phyloP scores from a whole-genome alignment of 768 basidiomycete species.

The Leccinum aurantiacum region DNA sequence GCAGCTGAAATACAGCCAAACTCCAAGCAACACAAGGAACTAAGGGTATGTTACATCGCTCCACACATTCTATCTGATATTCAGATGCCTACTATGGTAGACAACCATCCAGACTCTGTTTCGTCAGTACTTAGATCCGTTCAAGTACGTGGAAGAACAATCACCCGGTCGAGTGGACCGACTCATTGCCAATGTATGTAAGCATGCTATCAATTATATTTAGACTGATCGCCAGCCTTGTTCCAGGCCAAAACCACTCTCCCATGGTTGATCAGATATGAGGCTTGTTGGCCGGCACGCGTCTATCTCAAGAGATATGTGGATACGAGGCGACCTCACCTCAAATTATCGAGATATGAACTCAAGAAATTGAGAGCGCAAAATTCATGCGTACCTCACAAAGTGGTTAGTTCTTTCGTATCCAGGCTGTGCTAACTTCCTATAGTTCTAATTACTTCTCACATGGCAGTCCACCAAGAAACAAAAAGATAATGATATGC shows the following conservation, averaged over 20 bases:
- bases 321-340: constrained; percentile 6
- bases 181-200: constrained; percentile 9
- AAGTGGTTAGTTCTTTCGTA: constrained; percentile 1
- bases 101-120: constrained; percentile 7
- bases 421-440: not conserved
- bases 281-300: constrained; percentile 20
- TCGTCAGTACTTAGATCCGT: constrained; percentile 7
- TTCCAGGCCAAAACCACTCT: constrained; percentile 10
- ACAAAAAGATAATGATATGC: not conserved
- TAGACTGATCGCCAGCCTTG: not conserved
- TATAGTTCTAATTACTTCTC: not conserved
- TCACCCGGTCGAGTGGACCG: constrained; percentile 5
- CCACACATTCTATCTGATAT: not conserved
- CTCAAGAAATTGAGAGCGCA: rapidly evolving
- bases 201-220: not conserved
- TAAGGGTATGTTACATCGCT: constrained; percentile 3
- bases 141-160: constrained; percentile 22
- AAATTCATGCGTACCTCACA: not conserved
- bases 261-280: constrained; percentile 22
- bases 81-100: not conserved
- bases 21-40: constrained; percentile 11
- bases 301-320: constrained; percentile 24
- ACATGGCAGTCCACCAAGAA: not conserved
- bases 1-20: not conserved
- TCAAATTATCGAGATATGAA: not conserved